Conservation (phyloP, 345 rosid species). For the Camelina sativa region DNA sequence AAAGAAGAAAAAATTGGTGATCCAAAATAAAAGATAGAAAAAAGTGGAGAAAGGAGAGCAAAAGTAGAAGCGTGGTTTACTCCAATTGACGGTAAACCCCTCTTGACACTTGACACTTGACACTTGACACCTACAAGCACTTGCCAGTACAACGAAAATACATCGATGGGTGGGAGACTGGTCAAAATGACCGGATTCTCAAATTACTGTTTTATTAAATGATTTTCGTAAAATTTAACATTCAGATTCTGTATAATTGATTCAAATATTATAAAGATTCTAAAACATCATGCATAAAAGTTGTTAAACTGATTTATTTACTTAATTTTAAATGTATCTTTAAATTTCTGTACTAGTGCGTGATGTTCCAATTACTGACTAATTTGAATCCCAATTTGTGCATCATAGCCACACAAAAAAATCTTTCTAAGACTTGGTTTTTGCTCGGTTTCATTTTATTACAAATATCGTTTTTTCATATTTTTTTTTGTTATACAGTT, state of each 20-base stretch:
- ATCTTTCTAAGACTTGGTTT: too few relatives aligned
- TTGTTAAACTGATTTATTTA: not conserved
- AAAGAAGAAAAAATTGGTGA: conserved; percentile 18
- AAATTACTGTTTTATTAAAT: not conserved
- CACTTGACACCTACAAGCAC: conserved; percentile 14
- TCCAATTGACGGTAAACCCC: conserved; percentile 12
- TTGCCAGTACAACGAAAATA: not conserved
- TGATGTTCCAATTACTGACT: too few relatives aligned
- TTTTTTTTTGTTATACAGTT: too few relatives aligned
- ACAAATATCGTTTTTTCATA: too few relatives aligned
- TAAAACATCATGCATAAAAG: not conserved
- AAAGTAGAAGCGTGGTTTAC: conserved; percentile 8
- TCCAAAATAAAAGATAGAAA: not conserved
- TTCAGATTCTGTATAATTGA: not conserved
- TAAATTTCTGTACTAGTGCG: too few relatives aligned
- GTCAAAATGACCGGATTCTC: not conserved
- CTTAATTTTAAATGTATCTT: too few relatives aligned
- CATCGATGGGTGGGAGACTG: conserved; percentile 21
- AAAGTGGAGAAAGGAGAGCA: conserved; percentile 12
- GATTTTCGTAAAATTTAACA: not conserved
- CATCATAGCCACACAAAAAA: too few relatives aligned
- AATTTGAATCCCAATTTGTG: too few relatives aligned
- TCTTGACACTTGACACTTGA: conserved; percentile 15
- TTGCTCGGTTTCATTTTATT: too few relatives aligned
- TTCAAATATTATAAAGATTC: not conserved